A percentile compares a stretch with the other conserved stretches of the same genome.
Evolutionary conservation across 495 filamentous ascomycete genomes (phyloP).

Genomic region (Tuber brumale): DNA sequence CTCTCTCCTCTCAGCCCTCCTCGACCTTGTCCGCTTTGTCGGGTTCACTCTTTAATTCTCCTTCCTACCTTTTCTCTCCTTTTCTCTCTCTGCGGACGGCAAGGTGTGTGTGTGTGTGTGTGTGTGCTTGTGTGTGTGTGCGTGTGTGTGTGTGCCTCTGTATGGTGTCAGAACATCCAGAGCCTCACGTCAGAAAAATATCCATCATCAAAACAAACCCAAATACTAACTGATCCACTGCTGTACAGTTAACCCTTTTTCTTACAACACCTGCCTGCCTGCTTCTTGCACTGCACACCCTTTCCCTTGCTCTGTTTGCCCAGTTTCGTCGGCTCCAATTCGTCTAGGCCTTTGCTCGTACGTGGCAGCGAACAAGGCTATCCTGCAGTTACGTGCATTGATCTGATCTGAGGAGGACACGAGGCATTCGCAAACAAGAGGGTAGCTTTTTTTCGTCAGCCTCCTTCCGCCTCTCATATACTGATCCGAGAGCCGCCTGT

Average conservation of each 20-base stretch:
- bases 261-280: conserved; percentile 2
- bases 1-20: neutral
- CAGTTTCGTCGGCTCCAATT: neutral
- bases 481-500: neutral
- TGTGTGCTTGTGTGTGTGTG: neutral
- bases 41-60: neutral
- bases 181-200: conserved; percentile 2
- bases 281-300: neutral
- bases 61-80: neutral
- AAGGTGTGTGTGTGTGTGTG: neutral
- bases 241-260: neutral
- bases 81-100: neutral
- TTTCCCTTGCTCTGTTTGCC: neutral
- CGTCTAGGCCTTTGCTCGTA: neutral
- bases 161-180: neutral
- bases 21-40: neutral
- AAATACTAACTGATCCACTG: neutral
- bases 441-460: neutral
- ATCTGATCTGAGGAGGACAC: neutral
- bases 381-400: neutral
- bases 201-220: neutral
- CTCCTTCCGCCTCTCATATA: neutral
- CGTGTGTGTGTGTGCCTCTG: neutral
- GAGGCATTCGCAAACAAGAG: neutral
- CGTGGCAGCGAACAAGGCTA: conserved; percentile 4